Percentiles rank a stretch among this genome's conserved stretches.
These are phyloP conservation scores for Epichloe typhina DNA, from an alignment of 2,329 filamentous ascomycete genomes.

Conservation along the genomic window DNA sequence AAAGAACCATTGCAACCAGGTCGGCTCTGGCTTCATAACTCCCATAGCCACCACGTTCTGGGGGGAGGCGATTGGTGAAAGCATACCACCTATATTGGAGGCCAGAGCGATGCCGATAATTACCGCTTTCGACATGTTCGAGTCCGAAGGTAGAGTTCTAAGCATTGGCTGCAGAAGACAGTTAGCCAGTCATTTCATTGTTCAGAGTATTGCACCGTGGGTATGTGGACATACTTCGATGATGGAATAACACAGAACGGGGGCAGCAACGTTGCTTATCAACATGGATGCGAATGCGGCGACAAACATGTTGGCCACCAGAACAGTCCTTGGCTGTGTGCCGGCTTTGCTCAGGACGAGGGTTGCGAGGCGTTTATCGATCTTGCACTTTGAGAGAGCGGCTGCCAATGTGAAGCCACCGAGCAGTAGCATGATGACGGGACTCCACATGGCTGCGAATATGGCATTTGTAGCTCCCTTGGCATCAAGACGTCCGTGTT, in stretches of 20 bases:
- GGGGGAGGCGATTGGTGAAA: conserved; percentile 95
- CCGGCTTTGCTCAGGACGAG: conserved; percentile 94
- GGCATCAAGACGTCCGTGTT: conserved; percentile 57
- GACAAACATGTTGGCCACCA: conserved; percentile 98
- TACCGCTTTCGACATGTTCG: conserved; percentile 85
- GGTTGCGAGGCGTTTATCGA: conserved; percentile 93
- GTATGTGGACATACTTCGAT: conserved; percentile 54
- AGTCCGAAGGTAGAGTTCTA: conserved; percentile 80
- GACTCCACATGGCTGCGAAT: conserved; percentile 96
- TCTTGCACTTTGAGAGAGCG: conserved; percentile 90
- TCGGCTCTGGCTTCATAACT: conserved; percentile 85
- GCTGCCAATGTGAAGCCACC: conserved; percentile 94
- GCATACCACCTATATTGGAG: conserved; percentile 91
- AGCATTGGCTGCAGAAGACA: conserved; percentile 57
- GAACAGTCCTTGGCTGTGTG: conserved; percentile 74
- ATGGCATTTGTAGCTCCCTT: conserved; percentile 73
- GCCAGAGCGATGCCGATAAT: conserved; percentile 91
- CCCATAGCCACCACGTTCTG: conserved; percentile 95
- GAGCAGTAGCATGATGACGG: conserved; percentile 94
- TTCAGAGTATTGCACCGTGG: neutral
- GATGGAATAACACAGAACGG: conserved; percentile 93
- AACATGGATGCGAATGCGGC: conserved; percentile 97
- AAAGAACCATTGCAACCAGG: conserved; percentile 97
- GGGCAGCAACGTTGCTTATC: conserved; percentile 95
- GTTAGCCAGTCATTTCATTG: neutral